Conservation (phyloP, 805 yeast genomes). For the Candida taoyuanica region DNA sequence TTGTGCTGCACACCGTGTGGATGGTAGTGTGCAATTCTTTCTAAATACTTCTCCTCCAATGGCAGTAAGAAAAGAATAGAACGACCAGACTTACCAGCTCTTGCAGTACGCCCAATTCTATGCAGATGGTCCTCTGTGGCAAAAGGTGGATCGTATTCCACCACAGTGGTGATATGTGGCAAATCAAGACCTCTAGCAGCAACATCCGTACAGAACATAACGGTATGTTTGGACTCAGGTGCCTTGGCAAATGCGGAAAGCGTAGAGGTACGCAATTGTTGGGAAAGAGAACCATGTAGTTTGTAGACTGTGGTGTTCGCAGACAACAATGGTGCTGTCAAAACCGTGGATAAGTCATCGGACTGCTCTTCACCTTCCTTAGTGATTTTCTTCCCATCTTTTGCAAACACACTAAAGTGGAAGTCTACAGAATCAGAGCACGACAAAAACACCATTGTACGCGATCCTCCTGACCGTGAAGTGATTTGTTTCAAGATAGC, state of each 20-base stretch:
- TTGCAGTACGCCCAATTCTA: constrained; percentile 95
- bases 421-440: constrained; percentile 97
- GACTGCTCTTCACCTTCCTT: constrained; percentile 31
- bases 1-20: constrained; percentile 46
- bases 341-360: constrained; percentile 33
- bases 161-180: constrained; percentile 77
- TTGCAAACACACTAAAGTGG: constrained; percentile 72
- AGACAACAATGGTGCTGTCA: constrained; percentile 51
- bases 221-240: constrained; percentile 46
- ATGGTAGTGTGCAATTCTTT: constrained; percentile 54
- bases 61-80: constrained; percentile 81
- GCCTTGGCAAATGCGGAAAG: constrained; percentile 36
- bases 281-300: constrained; percentile 88
- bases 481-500: constrained; percentile 55
- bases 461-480: constrained; percentile 32
- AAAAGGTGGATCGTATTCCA: constrained; percentile 95
- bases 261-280: constrained; percentile 76
- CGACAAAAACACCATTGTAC: constrained; percentile 82
- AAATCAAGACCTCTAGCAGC: constrained; percentile 96
- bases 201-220: constrained; percentile 93
- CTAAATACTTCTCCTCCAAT: constrained; percentile 85
- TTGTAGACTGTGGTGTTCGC: constrained; percentile 48
- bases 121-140: constrained; percentile 92
- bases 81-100: constrained; percentile 87
- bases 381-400: constrained; percentile 40